Conservation (phyloP, 2,329 filamentous ascomycete genomes). For the Septoria linicola region DNA sequence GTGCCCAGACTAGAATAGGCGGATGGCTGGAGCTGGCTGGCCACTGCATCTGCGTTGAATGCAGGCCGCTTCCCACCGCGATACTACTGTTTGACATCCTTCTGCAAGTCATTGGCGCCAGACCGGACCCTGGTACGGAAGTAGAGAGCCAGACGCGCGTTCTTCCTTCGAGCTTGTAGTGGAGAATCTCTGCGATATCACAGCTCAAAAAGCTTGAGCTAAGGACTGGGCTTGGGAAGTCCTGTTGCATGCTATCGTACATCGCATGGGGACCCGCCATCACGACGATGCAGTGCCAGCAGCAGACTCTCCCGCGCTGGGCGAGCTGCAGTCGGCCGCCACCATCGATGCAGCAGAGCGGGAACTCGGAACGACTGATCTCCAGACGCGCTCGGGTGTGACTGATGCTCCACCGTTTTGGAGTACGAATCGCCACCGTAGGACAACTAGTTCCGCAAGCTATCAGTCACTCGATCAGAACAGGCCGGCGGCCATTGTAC, state of each 20-base stretch:
- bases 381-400: slow-evolving; percentile 17
- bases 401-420: slow-evolving; percentile 49
- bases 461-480: slow-evolving; percentile 38
- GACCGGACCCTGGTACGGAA: slow-evolving; percentile 4
- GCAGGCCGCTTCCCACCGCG: slow-evolving; percentile 11
- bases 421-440: slow-evolving; percentile 39
- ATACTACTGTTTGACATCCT: slow-evolving; percentile 6
- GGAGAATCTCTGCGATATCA: neutral
- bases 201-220: slow-evolving; percentile 5
- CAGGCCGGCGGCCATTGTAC: slow-evolving; percentile 50
- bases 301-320: slow-evolving; percentile 9
- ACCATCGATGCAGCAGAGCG: slow-evolving; percentile 13
- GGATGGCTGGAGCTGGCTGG: slow-evolving; percentile 2
- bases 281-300: slow-evolving; percentile 15
- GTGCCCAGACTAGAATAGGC: neutral
- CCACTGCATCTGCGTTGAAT: slow-evolving; percentile 13
- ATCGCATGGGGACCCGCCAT: slow-evolving; percentile 21
- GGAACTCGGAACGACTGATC: slow-evolving; percentile 11
- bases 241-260: slow-evolving; percentile 6
- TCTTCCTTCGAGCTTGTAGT: slow-evolving; percentile 4
- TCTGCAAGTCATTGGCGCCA: slow-evolving; percentile 18
- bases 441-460: slow-evolving; percentile 40
- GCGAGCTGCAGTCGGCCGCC: slow-evolving; percentile 18
- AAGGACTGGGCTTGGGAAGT: neutral
- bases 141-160: slow-evolving; percentile 14